A percentile compares a stretch with the other conserved stretches of the same genome.
phyloP scores from a whole-genome alignment of 768 basidiomycete genomes.

The Scleroderma citrinum region DNA sequence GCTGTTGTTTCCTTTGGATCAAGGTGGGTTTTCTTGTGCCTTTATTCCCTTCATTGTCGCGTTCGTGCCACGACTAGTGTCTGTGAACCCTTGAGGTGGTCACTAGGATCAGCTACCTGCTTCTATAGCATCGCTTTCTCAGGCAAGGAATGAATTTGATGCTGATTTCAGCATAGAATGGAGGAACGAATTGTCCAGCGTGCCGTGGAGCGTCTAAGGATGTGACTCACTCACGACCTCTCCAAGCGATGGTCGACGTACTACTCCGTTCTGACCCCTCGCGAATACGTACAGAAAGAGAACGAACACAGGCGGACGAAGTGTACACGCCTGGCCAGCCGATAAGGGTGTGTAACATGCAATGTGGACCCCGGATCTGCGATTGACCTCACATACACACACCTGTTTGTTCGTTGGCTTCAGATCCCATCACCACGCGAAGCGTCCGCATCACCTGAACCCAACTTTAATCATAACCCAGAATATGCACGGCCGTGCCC shows the following conservation, averaged over 20 bases:
- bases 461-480: slow-evolving; percentile 54
- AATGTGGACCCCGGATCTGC: not conserved
- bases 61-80: not conserved
- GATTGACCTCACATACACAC: not conserved
- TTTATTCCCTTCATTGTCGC: not conserved
- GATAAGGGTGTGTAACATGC: slow-evolving; percentile 50
- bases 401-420: not conserved
- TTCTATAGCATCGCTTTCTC: not conserved
- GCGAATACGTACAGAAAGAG: slow-evolving; percentile 59
- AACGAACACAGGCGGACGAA: slow-evolving; percentile 78
- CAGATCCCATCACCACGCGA: slow-evolving; percentile 75
- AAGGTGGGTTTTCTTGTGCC: slow-evolving; percentile 45
- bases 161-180: slow-evolving; percentile 49
- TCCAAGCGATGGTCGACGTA: slow-evolving; percentile 69
- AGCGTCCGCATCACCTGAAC: slow-evolving; percentile 70
- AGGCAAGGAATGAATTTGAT: not conserved
- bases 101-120: not conserved
- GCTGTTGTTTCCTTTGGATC: slow-evolving; percentile 81
- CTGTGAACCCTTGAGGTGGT: not conserved
- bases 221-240: slow-evolving; percentile 65
- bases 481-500: slow-evolving; percentile 77
- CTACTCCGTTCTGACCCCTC: slow-evolving; percentile 68
- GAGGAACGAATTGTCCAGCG: slow-evolving; percentile 78
- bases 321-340: slow-evolving; percentile 58
- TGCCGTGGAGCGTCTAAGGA: slow-evolving; percentile 67